Base-by-base conservation (phyloP, 2,329 filamentous ascomycete species). In the Calycina herbarum region DNA sequence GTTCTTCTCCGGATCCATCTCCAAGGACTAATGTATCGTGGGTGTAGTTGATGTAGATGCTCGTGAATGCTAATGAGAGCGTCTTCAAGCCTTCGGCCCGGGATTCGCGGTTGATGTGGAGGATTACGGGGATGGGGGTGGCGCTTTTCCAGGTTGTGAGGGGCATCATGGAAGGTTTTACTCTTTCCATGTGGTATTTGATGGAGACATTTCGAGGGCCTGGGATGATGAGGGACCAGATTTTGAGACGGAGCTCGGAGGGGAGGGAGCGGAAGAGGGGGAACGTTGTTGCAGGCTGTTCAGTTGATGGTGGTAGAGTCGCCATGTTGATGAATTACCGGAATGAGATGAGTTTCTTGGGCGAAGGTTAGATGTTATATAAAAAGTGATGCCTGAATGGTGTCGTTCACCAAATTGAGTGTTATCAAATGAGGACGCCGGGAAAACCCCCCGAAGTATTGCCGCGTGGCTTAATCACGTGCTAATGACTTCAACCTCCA, bases 181-280 rank as follows among this genome's bases (percentile, higher is more conserved):
- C 20, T 20, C 45, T 7, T 61, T 67, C 15, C 27, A 51, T 17
- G 15, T 27, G n/a, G 42, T 58, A 62, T 3, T 48, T 42, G 29
- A 68, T 66, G 35, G 45, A 62, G 3, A 72, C 61, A 11, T 59
- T 64, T 31, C 70, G 67, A 56, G 68, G 64, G 13, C 60, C 63
- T 38, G 61, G 63, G 4, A 66, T 35, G 15, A 67, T 58, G 10
- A 48, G 62, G n/a, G 60, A 29, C 70, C 70, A 73, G 29, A 70
- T 71, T 42, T 72, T 70, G 60, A 74, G 67, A 38, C 71, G 72
- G 3, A 73, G 58, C 60, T 74, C 72, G 6, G 60, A 66, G 27
- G 71, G 71, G 24, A 73, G 65, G 7, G 62, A 15, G 11, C 64
- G 59, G 51, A 74, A 73, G 57, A 60, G 24, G 17, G 66, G 63